Percentiles rank a stretch among this genome's conserved stretches.
Evolutionary conservation across 768 basidiomycete species (phyloP).

Genomic region (Cystofilobasidium ferigula): DNA sequence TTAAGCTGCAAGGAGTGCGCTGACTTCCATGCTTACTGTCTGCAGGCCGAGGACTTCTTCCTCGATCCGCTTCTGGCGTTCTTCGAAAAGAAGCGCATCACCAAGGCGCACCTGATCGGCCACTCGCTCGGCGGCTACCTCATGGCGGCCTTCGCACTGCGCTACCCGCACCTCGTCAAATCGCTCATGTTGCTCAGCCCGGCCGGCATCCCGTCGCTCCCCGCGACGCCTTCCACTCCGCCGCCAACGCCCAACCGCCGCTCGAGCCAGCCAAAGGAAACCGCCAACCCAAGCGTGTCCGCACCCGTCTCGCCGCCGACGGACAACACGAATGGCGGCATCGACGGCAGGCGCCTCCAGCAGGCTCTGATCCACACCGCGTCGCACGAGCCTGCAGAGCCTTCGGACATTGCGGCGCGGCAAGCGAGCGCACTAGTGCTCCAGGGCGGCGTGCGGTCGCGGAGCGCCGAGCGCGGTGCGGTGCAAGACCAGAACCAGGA

Average conservation of each 20-base stretch:
- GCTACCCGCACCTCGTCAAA: not conserved
- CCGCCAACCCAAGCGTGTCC: not conserved
- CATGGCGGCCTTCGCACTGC: slow-evolving; percentile 5
- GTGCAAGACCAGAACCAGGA: not conserved
- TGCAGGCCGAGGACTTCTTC: slow-evolving; percentile 25
- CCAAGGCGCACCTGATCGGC: slow-evolving; percentile 6
- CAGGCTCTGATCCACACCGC: not conserved
- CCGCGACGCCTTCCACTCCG: not conserved
- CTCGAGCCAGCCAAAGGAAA: not conserved
- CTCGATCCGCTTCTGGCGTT: slow-evolving; percentile 15
- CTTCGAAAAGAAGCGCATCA: slow-evolving; percentile 5
- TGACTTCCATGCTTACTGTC: not conserved
- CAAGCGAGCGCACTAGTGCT: not conserved
- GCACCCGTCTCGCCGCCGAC: not conserved
- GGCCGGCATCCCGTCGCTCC: slow-evolving; percentile 12
- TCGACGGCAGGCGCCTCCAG: not conserved
- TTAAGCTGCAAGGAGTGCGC: not conserved
- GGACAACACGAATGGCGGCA: not conserved
- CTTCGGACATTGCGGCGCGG: not conserved
- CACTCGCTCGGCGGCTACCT: slow-evolving; percentile 22
- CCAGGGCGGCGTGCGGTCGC: no score
- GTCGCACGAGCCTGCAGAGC: not conserved
- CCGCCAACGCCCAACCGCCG: not conserved
- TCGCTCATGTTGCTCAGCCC: slow-evolving; percentile 17
- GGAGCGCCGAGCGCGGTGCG: no score